A percentile compares a stretch with the other conserved stretches of the same genome.
phyloP scores from a whole-genome alignment of 148 eudicot species.

The Fagopyrum tataricum region DNA sequence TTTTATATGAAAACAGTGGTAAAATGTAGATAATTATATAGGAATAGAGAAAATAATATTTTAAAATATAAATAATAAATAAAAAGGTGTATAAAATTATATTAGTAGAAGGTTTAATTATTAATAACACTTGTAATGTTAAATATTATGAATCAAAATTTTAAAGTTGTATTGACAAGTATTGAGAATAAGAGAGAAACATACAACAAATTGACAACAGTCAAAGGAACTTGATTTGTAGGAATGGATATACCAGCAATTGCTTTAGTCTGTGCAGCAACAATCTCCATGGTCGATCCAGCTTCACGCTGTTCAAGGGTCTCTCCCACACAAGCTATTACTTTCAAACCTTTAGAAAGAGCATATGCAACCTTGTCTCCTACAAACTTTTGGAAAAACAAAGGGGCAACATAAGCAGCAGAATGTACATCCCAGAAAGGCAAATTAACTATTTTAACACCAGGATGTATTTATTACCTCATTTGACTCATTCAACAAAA shows the following conservation, averaged over 20 bases:
- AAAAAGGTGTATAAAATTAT: no score
- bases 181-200: no score
- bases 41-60: no score
- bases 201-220: background rate
- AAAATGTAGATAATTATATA: no score
- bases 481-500: conserved; percentile 52
- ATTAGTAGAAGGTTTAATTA: no score
- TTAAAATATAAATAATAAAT: no score
- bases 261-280: conserved; percentile 89
- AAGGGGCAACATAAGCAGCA: background rate
- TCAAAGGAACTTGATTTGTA: background rate
- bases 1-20: no score
- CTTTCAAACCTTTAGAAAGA: conserved; percentile 78
- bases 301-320: conserved; percentile 93
- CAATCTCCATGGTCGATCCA: conserved; percentile 77
- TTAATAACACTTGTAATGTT: no score
- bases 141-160: no score
- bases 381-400: conserved; percentile 48
- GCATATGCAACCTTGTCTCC: conserved; percentile 95
- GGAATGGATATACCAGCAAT: conserved; percentile 50
- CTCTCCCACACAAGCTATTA: conserved; percentile 95
- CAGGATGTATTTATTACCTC: conserved; percentile 40
- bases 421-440: background rate
- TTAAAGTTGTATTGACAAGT: no score
- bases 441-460: background rate